Evolutionary conservation across 2,329 filamentous ascomycete species (phyloP).

Genomic region (Fusarium sp.): DNA sequence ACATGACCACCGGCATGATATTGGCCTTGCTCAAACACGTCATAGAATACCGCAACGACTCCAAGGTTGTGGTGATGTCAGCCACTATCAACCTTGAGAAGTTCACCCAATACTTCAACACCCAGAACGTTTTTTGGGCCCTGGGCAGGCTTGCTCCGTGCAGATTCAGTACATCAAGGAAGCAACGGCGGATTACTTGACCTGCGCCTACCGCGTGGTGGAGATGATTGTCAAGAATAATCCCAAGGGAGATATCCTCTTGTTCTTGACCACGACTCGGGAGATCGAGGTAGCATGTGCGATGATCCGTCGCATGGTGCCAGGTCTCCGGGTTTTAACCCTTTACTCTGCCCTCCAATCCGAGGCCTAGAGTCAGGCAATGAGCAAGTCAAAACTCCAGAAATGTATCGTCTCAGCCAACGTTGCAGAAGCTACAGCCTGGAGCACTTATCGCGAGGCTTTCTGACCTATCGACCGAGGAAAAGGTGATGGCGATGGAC

Average conservation of each 20-base stretch:
- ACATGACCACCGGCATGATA: neutral
- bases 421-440: constrained; percentile 82
- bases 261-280: neutral
- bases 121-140: neutral
- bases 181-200: neutral
- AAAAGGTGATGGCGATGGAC: too few species aligned
- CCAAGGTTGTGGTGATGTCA: neutral
- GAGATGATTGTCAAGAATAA: neutral
- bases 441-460: too few species aligned
- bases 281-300: neutral
- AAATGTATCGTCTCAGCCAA: constrained; percentile 98
- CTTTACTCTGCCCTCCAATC: constrained; percentile 93
- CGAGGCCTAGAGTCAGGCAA: constrained; percentile 92
- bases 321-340: constrained; percentile 72
- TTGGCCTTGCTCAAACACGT: neutral
- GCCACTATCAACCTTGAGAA: neutral
- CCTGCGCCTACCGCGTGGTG: neutral
- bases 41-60: neutral
- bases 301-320: neutral
- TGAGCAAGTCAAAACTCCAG: constrained; percentile 84
- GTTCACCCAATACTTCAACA: neutral
- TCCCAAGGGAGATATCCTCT: neutral
- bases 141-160: neutral
- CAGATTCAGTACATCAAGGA: neutral
- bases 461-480: too few species aligned